Evolutionary conservation across 805 yeast genomes (phyloP).

Genomic region (Hanseniaspora guilliermondii): DNA sequence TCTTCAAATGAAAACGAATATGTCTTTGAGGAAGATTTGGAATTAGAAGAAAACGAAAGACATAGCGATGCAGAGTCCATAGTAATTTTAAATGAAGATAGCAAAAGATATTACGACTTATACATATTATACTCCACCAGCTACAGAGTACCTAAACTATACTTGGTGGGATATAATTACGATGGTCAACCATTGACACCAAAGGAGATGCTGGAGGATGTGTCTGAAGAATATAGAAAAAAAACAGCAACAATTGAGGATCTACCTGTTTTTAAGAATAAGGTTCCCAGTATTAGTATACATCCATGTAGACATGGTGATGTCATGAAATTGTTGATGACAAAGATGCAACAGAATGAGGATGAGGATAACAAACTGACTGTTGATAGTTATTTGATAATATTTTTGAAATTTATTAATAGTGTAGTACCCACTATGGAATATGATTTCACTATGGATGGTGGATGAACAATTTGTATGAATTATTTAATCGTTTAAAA

Average conservation of each 20-base stretch:
- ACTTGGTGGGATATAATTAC: constrained; percentile 71
- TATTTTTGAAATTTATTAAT: constrained; percentile 85
- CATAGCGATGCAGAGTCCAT: constrained; percentile 25
- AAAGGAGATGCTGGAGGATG: constrained; percentile 86
- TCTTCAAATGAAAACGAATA: constrained; percentile 25
- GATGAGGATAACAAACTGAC: constrained; percentile 56
- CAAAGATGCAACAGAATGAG: constrained; percentile 27
- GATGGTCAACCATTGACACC: constrained; percentile 82
- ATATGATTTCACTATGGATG: constrained; percentile 98
- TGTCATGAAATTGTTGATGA: constrained; percentile 83
- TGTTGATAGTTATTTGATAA: constrained; percentile 81
- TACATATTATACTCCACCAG: constrained; percentile 89
- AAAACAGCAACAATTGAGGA: constrained; percentile 94
- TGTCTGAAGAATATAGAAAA: constrained; percentile 78
- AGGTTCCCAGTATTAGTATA: constrained; percentile 53
- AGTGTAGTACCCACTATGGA: constrained; percentile 97
- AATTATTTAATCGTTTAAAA: too few species aligned
- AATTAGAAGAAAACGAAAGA: constrained; percentile 9
- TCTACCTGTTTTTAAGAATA: constrained; percentile 59
- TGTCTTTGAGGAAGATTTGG: neutral
- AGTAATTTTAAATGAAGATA: constrained; percentile 30
- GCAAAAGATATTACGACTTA: constrained; percentile 66
- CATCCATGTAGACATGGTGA: constrained; percentile 94
- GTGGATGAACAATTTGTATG: constrained; percentile 33
- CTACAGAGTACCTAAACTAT: constrained; percentile 90